Percentiles rank a stretch among this genome's conserved stretches.
Evolutionary conservation across 495 filamentous ascomycete species (phyloP).

Genomic region (Cudoniella acicularis): DNA sequence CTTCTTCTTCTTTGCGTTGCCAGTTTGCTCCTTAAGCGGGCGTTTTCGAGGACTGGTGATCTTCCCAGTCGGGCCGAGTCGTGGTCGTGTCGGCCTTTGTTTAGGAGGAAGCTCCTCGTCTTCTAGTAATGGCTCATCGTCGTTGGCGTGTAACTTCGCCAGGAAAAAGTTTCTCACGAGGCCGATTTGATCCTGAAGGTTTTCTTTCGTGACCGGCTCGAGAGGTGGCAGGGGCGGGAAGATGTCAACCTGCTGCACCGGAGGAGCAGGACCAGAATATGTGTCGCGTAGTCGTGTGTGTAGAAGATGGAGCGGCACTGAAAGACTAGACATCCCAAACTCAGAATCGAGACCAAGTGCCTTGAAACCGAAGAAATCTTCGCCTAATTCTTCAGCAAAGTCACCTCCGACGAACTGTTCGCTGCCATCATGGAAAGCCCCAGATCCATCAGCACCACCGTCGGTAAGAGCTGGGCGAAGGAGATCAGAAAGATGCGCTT

Average conservation of each 20-base stretch:
- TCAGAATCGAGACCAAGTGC: conserved; percentile 89
- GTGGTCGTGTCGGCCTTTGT: conserved; percentile 85
- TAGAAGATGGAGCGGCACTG: conserved; percentile 89
- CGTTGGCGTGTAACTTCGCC: conserved; percentile 75
- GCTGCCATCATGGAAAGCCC: conserved; percentile 90
- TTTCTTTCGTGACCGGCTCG: conserved; percentile 77
- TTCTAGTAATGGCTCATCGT: conserved; percentile 80
- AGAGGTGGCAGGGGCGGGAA: conserved; percentile 69
- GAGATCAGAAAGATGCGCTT: conserved; percentile 81
- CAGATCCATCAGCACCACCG: conserved; percentile 76
- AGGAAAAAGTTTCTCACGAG: conserved; percentile 88
- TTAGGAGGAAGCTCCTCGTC: conserved; percentile 93
- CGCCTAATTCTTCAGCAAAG: conserved; percentile 94
- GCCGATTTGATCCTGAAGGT: conserved; percentile 72
- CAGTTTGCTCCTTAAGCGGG: conserved; percentile 70
- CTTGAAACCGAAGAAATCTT: conserved; percentile 99
- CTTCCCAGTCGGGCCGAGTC: conserved; percentile 91
- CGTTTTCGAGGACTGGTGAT: conserved; percentile 89
- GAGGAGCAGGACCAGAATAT: conserved; percentile 43
- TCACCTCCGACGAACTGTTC: conserved; percentile 96
- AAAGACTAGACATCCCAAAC: conserved; percentile 77
- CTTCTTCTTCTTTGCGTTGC: conserved; percentile 73
- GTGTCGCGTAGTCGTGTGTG: conserved; percentile 79
- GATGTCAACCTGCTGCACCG: conserved; percentile 51
- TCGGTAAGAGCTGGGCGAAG: conserved; percentile 84